Percentiles rank a stretch among this genome's conserved stretches.
Conservation (phyloP, 352 stramenopile species). For the Phytophthora agathidicida region DNA sequence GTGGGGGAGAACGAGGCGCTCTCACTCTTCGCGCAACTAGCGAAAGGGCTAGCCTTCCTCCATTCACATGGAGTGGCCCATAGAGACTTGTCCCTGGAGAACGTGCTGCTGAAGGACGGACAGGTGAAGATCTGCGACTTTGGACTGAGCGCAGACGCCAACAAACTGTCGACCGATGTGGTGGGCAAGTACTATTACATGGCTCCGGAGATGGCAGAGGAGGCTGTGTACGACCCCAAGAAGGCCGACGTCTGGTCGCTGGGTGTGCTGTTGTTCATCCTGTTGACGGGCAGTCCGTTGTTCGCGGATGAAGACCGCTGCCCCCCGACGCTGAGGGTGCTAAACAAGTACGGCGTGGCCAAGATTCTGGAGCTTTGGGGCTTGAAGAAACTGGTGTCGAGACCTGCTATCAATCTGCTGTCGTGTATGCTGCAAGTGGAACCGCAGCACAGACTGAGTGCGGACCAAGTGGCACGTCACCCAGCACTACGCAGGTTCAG, state of each 20-base stretch:
- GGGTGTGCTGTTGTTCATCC: conserved; percentile 83
- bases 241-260: conserved; percentile 84
- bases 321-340: conserved; percentile 50
- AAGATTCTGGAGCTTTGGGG: conserved; percentile 67
- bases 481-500: conserved; percentile 18
- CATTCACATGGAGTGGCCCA: conserved; percentile 55
- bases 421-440: conserved; percentile 52
- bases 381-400: conserved; percentile 35
- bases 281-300: conserved; percentile 62
- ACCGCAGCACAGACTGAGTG: conserved; percentile 33
- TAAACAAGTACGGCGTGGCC: conserved; percentile 53
- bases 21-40: conserved; percentile 42
- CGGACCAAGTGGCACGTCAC: conserved; percentile 38
- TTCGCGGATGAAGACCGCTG: conserved; percentile 32
- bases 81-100: conserved; percentile 65
- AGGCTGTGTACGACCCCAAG: conserved; percentile 45
- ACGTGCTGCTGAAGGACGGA: conserved; percentile 50
- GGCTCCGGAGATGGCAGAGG: conserved; percentile 53
- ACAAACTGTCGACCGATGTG: conserved; percentile 36
- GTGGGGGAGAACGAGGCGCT: conserved; percentile 49
- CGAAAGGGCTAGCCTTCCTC: conserved; percentile 46
- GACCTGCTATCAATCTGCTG: conserved; percentile 49
- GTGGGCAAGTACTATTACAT: conserved; percentile 79
- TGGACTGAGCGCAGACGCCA: conserved; percentile 53
- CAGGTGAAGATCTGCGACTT: conserved; percentile 67